Evolutionary conservation across 2,329 filamentous ascomycete genomes (phyloP).

Genomic region (Amesomyces nigricolor): DNA sequence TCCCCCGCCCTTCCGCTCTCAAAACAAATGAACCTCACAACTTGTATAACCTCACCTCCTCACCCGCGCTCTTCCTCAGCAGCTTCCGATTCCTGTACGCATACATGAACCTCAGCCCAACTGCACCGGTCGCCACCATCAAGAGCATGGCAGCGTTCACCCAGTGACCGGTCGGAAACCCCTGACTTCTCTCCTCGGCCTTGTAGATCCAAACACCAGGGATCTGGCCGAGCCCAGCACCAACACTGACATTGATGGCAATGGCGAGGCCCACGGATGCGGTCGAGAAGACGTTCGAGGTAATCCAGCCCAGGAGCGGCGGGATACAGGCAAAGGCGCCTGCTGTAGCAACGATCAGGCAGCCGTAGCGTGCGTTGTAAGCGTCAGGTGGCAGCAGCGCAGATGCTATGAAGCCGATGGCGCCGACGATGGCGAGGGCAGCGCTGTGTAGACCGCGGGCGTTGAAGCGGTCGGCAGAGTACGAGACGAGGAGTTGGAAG

Average conservation of each 20-base stretch:
- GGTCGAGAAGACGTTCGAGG: constrained; percentile 61
- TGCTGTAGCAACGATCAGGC: constrained; percentile 60
- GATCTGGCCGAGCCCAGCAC: constrained; percentile 64
- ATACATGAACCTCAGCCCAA: constrained; percentile 53
- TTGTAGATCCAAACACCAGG: constrained; percentile 71
- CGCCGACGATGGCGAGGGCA: constrained; percentile 39
- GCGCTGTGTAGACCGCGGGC: constrained; percentile 44
- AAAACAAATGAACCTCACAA: constrained; percentile 24
- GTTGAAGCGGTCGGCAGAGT: constrained; percentile 59
- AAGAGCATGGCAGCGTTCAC: constrained; percentile 56
- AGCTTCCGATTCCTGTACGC: constrained; percentile 40
- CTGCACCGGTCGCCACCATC: constrained; percentile 50
- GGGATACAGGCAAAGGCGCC: constrained; percentile 66
- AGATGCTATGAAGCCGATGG: constrained; percentile 52
- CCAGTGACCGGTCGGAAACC: constrained; percentile 68
- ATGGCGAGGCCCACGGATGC: constrained; percentile 63
- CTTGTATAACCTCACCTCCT: constrained; percentile 38
- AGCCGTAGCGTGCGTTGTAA: constrained; percentile 60
- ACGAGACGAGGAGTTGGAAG: constrained; percentile 41
- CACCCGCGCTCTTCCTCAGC: constrained; percentile 27
- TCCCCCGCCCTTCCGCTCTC: neutral
- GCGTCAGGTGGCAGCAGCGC: constrained; percentile 56
- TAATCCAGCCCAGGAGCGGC: constrained; percentile 65
- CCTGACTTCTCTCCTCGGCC: constrained; percentile 49
- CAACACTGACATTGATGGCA: constrained; percentile 62